phyloP scores from a whole-genome alignment of 192 early-diverging fungal species.

The Podila epicladia region DNA sequence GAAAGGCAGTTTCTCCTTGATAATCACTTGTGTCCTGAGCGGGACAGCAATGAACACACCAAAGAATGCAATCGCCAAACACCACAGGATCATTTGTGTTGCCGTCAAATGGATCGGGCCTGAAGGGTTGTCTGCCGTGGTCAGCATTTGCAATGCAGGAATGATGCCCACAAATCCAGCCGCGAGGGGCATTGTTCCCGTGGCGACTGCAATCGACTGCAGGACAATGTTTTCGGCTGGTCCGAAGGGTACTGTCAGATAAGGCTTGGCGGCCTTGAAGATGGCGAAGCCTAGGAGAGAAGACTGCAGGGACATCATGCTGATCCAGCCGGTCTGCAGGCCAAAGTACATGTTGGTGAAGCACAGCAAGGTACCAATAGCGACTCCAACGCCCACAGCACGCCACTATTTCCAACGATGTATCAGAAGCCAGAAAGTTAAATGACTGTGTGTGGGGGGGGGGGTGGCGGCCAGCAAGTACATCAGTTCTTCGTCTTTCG shows the following conservation, averaged over 20 bases:
- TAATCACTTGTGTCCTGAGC: constrained; percentile 79
- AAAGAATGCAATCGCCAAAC: constrained; percentile 82
- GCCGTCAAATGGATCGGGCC: constrained; percentile 59
- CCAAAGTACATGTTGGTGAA: constrained; percentile 94
- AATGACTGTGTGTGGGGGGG: too few relatives aligned
- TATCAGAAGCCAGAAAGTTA: too few relatives aligned
- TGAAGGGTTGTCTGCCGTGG: constrained; percentile 60
- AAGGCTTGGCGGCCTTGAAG: constrained; percentile 67
- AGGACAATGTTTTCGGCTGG: constrained; percentile 89
- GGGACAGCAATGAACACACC: constrained; percentile 93
- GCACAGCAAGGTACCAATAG: constrained; percentile 74
- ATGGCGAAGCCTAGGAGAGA: constrained; percentile 82
- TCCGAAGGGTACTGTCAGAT: constrained; percentile 62
- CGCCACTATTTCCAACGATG: constrained; percentile 43
- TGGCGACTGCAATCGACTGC: constrained; percentile 86
- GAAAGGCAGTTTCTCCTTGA: constrained; percentile 84
- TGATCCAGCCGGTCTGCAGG: constrained; percentile 83
- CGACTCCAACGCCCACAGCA: constrained; percentile 66
- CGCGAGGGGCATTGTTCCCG: constrained; percentile 85
- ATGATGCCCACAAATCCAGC: constrained; percentile 86
- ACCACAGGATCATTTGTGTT: constrained; percentile 73
- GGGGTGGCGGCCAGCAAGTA: too few relatives aligned
- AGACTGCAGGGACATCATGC: constrained; percentile 81
- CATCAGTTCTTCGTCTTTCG: background rate
- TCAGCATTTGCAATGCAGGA: constrained; percentile 81